These are phyloP conservation scores for Actinomortierella ambigua DNA, from an alignment of 371 early-diverging fungal species.

Conservation along the genomic window DNA sequence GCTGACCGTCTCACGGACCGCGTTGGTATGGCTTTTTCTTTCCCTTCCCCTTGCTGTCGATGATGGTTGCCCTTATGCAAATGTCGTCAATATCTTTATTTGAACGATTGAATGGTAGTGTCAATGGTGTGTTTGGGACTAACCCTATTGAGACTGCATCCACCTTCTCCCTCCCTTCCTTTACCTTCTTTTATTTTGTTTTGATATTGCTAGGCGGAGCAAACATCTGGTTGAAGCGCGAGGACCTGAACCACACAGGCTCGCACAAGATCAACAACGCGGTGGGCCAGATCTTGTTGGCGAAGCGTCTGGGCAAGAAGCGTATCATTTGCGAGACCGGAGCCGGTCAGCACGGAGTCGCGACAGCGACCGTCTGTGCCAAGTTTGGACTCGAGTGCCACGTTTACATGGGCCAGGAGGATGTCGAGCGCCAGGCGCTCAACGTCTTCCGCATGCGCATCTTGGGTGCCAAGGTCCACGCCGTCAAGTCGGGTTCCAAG, in stretches of 20 bases:
- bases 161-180: too few species aligned
- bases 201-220: constrained; percentile 70
- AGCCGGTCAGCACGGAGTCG: constrained; percentile 98
- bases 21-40: constrained; percentile 40
- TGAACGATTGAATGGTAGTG: too few species aligned
- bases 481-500: constrained; percentile 77
- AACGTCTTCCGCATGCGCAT: constrained; percentile 96
- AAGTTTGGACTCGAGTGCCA: constrained; percentile 95
- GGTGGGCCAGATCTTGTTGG: constrained; percentile 91
- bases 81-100: too few species aligned
- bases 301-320: constrained; percentile 93
- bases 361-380: constrained; percentile 97
- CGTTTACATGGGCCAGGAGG: constrained; percentile 97
- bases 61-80: too few species aligned
- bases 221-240: constrained; percentile 96
- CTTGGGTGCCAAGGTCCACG: constrained; percentile 92
- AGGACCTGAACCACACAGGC: constrained; percentile 98
- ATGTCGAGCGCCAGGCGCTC: constrained; percentile 91
- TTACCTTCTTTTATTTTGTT: background rate
- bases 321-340: constrained; percentile 98
- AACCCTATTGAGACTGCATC: too few species aligned
- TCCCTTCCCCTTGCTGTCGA: too few species aligned
- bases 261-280: constrained; percentile 99
- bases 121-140: too few species aligned
- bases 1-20: constrained; percentile 86